These are phyloP conservation scores for Colletotrichum graminicola DNA, from an alignment of 2,329 filamentous ascomycete species.

Conservation along the genomic window DNA sequence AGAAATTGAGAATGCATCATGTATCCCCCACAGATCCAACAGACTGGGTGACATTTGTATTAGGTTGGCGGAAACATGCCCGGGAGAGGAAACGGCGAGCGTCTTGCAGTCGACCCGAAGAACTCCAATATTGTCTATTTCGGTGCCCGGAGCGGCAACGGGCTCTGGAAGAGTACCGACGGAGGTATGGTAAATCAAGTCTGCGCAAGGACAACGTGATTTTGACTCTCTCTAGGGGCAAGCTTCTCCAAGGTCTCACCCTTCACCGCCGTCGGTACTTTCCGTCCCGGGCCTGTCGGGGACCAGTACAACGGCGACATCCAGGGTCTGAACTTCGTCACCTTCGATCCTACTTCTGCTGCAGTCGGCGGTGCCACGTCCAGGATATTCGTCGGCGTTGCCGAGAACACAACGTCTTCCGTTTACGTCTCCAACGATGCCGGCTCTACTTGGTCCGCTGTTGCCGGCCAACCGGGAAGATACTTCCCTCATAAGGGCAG, in stretches of 20 bases:
- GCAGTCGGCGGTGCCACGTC: slow-evolving; percentile 61
- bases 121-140: slow-evolving; percentile 70
- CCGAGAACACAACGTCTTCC: slow-evolving; percentile 64
- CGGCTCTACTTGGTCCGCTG: slow-evolving; percentile 64
- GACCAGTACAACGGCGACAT: slow-evolving; percentile 57
- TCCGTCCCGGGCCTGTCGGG: slow-evolving; percentile 58
- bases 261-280: slow-evolving; percentile 67
- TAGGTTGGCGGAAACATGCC: slow-evolving; percentile 71
- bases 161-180: slow-evolving; percentile 70
- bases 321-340: slow-evolving; percentile 65
- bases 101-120: slow-evolving; percentile 69
- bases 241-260: slow-evolving; percentile 65
- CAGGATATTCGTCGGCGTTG: slow-evolving; percentile 68
- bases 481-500: slow-evolving; percentile 68
- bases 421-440: slow-evolving; percentile 68
- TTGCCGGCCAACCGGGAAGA: slow-evolving; percentile 61
- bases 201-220: slow-evolving; percentile 55
- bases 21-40: fast-evolving
- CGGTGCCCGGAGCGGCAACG: slow-evolving; percentile 69
- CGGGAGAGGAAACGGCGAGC: slow-evolving; percentile 69
- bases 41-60: neutral
- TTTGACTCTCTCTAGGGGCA: slow-evolving; percentile 58
- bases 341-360: slow-evolving; percentile 66
- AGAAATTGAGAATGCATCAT: neutral
- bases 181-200: slow-evolving; percentile 65